A percentile compares a stretch with the other conserved stretches of the same genome.
Conservation (phyloP, 2,329 filamentous ascomycete species). For the Aspergillus japonicus region DNA sequence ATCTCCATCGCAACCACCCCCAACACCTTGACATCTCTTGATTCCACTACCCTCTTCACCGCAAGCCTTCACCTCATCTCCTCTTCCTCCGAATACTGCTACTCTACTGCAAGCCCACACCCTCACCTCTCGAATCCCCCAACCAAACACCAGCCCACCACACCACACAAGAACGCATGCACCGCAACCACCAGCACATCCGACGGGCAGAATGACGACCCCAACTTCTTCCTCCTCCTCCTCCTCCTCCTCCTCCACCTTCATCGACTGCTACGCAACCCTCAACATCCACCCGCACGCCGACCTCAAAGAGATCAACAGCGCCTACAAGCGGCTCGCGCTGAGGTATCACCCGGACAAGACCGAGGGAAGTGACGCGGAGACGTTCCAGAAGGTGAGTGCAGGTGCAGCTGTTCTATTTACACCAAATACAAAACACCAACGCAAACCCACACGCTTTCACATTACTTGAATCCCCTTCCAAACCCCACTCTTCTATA, state of each 20-base stretch:
- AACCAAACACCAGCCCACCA: background rate
- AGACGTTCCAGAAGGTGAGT: slow-evolving; percentile 27
- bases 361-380: slow-evolving; percentile 14
- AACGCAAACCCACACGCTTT: too few relatives aligned
- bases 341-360: slow-evolving; percentile 39
- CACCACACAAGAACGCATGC: background rate
- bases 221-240: slow-evolving; percentile 4
- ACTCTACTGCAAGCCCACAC: background rate
- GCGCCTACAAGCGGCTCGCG: slow-evolving; percentile 35
- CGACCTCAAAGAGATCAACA: slow-evolving; percentile 33
- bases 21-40: too few relatives aligned
- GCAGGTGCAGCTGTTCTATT: too few relatives aligned
- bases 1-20: too few relatives aligned
- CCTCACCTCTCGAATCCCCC: background rate
- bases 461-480: background rate
- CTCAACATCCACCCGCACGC: slow-evolving; percentile 28
- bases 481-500: background rate
- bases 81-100: too few relatives aligned
- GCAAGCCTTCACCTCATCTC: too few relatives aligned
- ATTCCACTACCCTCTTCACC: too few relatives aligned
- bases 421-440: too few relatives aligned
- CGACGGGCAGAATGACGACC: background rate
- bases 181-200: background rate
- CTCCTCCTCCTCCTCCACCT: background rate
- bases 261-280: slow-evolving; percentile 24